A percentile compares a stretch with the other conserved stretches of the same genome.
Conservation (phyloP, 1,284 basidiomycete genomes). For the Irpex rosettiformis region DNA sequence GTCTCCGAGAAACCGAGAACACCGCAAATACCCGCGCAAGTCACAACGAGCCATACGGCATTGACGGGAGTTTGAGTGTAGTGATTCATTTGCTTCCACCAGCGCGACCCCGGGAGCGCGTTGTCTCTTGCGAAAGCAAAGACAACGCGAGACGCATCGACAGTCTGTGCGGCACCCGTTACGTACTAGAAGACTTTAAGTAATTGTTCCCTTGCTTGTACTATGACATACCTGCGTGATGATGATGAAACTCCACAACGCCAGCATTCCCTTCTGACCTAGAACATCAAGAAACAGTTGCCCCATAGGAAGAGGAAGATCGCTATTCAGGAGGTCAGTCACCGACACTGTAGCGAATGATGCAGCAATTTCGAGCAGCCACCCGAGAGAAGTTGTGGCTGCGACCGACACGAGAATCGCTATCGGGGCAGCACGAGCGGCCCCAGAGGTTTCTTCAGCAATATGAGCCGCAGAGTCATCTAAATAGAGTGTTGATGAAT, state of each 20-base stretch:
- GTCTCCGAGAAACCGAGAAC: slow-evolving; percentile 63
- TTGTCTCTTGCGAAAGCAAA: slow-evolving; percentile 74
- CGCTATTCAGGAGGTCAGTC: slow-evolving; percentile 42
- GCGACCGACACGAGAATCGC: slow-evolving; percentile 69
- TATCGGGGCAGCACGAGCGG: slow-evolving; percentile 66
- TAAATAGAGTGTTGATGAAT: slow-evolving; percentile 21
- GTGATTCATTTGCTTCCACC: slow-evolving; percentile 59
- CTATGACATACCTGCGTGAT: slow-evolving; percentile 54
- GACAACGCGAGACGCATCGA: slow-evolving; percentile 71
- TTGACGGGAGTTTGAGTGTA: slow-evolving; percentile 66
- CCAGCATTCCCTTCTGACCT: slow-evolving; percentile 67
- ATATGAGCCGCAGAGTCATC: slow-evolving; percentile 80
- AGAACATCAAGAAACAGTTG: slow-evolving; percentile 64
- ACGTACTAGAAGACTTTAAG: slow-evolving; percentile 45
- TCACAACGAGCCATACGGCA: slow-evolving; percentile 74
- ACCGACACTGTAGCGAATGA: slow-evolving; percentile 64
- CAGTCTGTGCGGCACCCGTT: slow-evolving; percentile 70
- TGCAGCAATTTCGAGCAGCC: slow-evolving; percentile 59
- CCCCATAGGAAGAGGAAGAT: slow-evolving; percentile 66
- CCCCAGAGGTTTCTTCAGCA: slow-evolving; percentile 68
- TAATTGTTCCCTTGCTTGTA: neutral
- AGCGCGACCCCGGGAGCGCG: slow-evolving; percentile 66
- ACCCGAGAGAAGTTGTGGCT: slow-evolving; percentile 59
- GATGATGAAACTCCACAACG: slow-evolving; percentile 68
- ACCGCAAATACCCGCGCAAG: slow-evolving; percentile 52